Conservation (phyloP, 2,329 filamentous ascomycete species). For the Xenoacremonium recifei region DNA sequence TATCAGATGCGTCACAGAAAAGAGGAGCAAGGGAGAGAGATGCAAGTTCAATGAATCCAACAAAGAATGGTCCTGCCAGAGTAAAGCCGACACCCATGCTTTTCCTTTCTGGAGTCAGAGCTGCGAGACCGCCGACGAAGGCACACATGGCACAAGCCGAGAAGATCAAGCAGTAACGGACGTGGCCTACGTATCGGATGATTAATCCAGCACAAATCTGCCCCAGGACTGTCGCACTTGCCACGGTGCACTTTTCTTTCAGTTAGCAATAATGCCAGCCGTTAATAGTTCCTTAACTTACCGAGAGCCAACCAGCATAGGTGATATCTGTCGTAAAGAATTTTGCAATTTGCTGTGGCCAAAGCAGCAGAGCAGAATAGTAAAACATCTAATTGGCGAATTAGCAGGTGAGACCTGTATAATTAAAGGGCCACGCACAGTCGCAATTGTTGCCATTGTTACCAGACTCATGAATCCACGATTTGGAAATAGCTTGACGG, state of each 20-base stretch:
- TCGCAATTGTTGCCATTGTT: conserved; percentile 32
- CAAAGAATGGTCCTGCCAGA: conserved; percentile 35
- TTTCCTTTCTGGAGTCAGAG: conserved; percentile 31
- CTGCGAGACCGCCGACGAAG: conserved; percentile 32
- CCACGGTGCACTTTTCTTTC: conserved; percentile 29
- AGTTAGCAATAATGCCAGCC: too few species aligned
- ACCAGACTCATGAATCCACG: conserved; percentile 35
- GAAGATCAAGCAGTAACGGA: conserved; percentile 35
- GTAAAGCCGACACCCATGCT: conserved; percentile 33
- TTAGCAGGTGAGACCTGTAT: neutral
- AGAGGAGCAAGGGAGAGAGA: conserved; percentile 34
- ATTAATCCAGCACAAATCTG: conserved; percentile 32
- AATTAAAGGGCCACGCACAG: conserved; percentile 15
- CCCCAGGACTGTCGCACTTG: conserved; percentile 31
- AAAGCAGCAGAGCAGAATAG: conserved; percentile 29
- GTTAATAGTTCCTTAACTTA: neutral
- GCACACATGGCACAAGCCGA: conserved; percentile 36
- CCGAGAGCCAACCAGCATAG: conserved; percentile 35
- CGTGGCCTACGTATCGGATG: conserved; percentile 33
- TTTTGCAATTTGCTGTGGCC: conserved; percentile 34
- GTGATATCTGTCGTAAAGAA: conserved; percentile 34
- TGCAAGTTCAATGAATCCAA: conserved; percentile 34
- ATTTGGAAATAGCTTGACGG: conserved; percentile 36
- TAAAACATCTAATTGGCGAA: conserved; percentile 8
- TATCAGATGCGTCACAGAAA: conserved; percentile 37